Conservation (phyloP, 176 grass and related monocot species). For the Poa annua region DNA sequence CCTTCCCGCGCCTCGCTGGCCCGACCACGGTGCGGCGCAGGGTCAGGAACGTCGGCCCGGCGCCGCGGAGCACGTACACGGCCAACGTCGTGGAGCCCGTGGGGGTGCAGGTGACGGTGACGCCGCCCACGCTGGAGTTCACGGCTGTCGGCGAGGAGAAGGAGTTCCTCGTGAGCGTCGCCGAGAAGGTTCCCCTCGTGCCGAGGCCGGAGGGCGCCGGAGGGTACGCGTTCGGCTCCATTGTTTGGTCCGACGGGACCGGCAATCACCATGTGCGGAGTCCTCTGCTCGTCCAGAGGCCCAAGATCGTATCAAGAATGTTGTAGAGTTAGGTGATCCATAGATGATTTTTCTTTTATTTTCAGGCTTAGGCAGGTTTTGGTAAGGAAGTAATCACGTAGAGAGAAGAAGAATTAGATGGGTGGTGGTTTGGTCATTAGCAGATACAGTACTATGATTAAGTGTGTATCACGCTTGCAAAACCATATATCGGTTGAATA, state of each 20-base stretch:
- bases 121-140: slow-evolving; percentile 48
- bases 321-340: neutral
- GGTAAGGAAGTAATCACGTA: neutral
- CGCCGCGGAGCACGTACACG: slow-evolving; percentile 47
- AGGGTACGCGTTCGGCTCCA: slow-evolving; percentile 52
- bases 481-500: neutral
- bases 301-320: neutral
- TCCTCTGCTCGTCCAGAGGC: slow-evolving; percentile 46
- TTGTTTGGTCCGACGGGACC: slow-evolving; percentile 66
- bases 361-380: neutral
- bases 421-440: neutral
- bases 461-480: neutral
- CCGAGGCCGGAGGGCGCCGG: neutral
- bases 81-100: slow-evolving; percentile 50
- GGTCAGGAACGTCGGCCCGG: slow-evolving; percentile 57
- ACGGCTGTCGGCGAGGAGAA: slow-evolving; percentile 55
- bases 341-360: neutral
- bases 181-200: neutral
- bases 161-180: slow-evolving; percentile 57
- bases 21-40: slow-evolving; percentile 34
- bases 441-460: neutral
- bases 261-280: slow-evolving; percentile 60
- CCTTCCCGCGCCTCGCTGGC: slow-evolving; percentile 35
- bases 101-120: slow-evolving; percentile 61
- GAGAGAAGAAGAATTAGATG: neutral